Conservation (phyloP, 805 yeast genomes). For the Candida montana region DNA sequence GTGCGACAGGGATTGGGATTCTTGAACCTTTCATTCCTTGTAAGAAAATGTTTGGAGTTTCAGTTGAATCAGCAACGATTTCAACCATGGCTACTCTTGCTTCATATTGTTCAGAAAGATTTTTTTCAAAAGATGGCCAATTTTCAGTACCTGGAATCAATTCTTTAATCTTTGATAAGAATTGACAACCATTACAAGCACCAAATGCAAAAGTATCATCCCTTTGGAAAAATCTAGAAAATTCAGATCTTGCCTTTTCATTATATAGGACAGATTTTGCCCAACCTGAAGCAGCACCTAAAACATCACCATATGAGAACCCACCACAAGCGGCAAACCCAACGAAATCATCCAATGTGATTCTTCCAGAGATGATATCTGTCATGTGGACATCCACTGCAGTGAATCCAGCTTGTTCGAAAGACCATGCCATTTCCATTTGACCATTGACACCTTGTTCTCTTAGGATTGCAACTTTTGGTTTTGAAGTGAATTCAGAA, state of each 20-base stretch:
- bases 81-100: conserved; percentile 92
- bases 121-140: conserved; percentile 96
- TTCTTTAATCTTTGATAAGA: conserved; percentile 77
- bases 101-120: conserved; percentile 90
- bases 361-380: conserved; percentile 72
- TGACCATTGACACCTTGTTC: conserved; percentile 99
- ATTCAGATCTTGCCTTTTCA: conserved; percentile 68
- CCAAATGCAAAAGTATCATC: conserved; percentile 94
- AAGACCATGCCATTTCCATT: conserved; percentile 97
- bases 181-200: conserved; percentile 98
- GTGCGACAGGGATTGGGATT: conserved; percentile 96
- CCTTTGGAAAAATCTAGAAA: conserved; percentile 78
- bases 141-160: conserved; percentile 88
- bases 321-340: conserved; percentile 99
- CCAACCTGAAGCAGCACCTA: conserved; percentile 99
- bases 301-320: conserved; percentile 96
- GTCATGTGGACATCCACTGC: conserved; percentile 97
- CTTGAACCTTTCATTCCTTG: conserved; percentile 90
- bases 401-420: conserved; percentile 91
- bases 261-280: conserved; percentile 92
- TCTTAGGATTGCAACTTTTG: conserved; percentile 92
- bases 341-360: conserved; percentile 69
- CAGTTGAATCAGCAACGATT: conserved; percentile 46
- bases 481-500: conserved; percentile 40
- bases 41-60: conserved; percentile 58